Evolutionary conservation across 805 yeast genomes (phyloP), one percentile per base, ranked within the genome.

Genomic region (Kuraishia cidri): DNA sequence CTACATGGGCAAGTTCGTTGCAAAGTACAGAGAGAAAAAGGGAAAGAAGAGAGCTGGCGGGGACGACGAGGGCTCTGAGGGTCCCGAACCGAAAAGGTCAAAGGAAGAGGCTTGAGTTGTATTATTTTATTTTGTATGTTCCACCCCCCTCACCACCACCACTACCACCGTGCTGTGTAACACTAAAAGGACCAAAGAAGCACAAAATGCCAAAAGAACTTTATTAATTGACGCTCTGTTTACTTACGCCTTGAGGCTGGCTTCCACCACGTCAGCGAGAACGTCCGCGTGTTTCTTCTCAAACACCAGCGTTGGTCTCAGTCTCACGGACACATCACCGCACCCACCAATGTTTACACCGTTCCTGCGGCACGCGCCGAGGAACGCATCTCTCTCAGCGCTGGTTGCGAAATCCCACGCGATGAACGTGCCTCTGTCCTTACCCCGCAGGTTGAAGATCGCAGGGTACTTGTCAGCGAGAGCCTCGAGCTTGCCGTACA

Each of bases 281-380:
- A 81, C 56, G 44, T 81, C 85, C 35, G 83, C 90, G 49, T 83
- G 94, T 59, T 77, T 77, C 61, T 78, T 72, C 64, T 80, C 87
- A 54, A 83, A 83, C 14, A 76, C 74, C 47, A 83, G 62, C 29
- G 84, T 69, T 39, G 94, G 94, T 63, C 94, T 75, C 55, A 83
- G 66, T 63, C 94, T 76, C 32, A 84, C 80, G 37, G 88, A 72
- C 40, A 64, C 69, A 35, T 72, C 82, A 34, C 90, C 88, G 61
- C 94, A 84, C 31, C 88, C 94, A 46, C 94, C 94, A 50, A 81
- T 70, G 57, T 84, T 83, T 40, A 81, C 68, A 56, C 94, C 94
- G 31, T 52, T 65, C 30, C 58, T 50, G 60, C 74, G 78, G 70
- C 79, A 65, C 41, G 69, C 74, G 39, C 43, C 44, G 47, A 80